Conservation (phyloP, 495 filamentous ascomycete species). For the Aspergillus bridgeri region DNA sequence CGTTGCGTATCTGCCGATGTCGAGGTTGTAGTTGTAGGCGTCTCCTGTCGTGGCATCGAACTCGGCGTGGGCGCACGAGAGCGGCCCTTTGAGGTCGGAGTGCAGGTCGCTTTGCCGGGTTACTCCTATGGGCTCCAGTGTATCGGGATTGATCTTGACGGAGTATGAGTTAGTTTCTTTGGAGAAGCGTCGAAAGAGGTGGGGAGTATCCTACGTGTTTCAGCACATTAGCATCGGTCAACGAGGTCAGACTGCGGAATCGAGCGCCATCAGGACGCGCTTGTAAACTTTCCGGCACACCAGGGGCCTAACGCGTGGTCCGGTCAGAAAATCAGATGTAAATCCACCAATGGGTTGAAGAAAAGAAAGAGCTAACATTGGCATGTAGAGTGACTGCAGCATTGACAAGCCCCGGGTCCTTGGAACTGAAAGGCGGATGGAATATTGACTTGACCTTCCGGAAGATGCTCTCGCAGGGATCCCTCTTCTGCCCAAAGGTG, state of each 20-base stretch:
- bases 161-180: too few relatives aligned
- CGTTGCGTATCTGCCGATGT: constrained; percentile 8
- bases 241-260: neutral
- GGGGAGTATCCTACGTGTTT: neutral
- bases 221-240: constrained; percentile 11
- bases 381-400: constrained; percentile 11
- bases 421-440: neutral
- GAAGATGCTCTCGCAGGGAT: constrained; percentile 13
- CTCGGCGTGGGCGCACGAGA: constrained; percentile 14
- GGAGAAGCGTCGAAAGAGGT: neutral
- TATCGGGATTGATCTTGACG: constrained; percentile 8
- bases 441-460: constrained; percentile 13
- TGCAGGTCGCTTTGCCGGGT: constrained; percentile 9
- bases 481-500: constrained; percentile 16
- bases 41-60: constrained; percentile 12
- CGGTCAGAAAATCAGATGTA: neutral
- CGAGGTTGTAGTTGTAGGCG: constrained; percentile 16
- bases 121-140: constrained; percentile 14
- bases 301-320: constrained; percentile 4
- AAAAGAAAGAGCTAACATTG: neutral
- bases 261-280: neutral
- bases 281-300: neutral
- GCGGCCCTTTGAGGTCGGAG: constrained; percentile 12
- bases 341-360: neutral
- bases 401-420: neutral